Conservation (phyloP, 208 protist species). For the Trypanosoma lewisi region DNA sequence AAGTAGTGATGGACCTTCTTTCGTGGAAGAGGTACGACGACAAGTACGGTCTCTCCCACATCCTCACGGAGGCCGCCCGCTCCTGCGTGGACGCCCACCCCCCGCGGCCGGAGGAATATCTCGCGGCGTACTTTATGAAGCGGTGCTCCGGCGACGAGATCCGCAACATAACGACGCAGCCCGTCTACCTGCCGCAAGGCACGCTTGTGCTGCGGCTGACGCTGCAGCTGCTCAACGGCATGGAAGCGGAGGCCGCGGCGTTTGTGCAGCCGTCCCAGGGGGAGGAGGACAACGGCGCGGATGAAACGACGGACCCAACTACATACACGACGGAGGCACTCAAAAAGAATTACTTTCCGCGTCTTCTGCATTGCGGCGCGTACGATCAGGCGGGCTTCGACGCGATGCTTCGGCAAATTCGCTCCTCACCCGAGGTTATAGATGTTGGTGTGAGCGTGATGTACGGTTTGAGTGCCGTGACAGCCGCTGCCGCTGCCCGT, state of each 20-base stretch:
- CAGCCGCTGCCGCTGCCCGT: constrained; percentile 42
- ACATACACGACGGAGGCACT: constrained; percentile 10
- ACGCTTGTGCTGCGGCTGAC: constrained; percentile 3
- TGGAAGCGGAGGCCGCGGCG: constrained; percentile 14
- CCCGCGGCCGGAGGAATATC: constrained; percentile 51
- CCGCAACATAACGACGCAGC: not conserved
- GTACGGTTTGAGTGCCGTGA: constrained; percentile 57
- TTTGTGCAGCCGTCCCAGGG: not conserved
- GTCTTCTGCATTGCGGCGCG: constrained; percentile 7
- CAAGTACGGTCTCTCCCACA: constrained; percentile 54
- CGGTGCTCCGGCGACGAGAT: constrained; percentile 28
- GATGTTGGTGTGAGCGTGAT: constrained; percentile 7
- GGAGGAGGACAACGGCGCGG: not conserved
- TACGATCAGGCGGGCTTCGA: constrained; percentile 15
- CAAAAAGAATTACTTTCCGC: constrained; percentile 29
- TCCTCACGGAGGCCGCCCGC: constrained; percentile 74
- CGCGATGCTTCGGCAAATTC: not conserved
- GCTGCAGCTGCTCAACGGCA: constrained; percentile 22
- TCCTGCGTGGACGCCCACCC: constrained; percentile 67
- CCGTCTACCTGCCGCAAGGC: constrained; percentile 9
- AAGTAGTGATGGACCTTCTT: constrained; percentile 27
- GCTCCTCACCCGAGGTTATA: not conserved
- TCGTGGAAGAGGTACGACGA: constrained; percentile 83
- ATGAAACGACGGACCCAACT: not conserved
- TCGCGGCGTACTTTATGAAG: constrained; percentile 64